Base-by-base conservation (phyloP, 805 yeast genomes). In the Ogataea neopini region DNA sequence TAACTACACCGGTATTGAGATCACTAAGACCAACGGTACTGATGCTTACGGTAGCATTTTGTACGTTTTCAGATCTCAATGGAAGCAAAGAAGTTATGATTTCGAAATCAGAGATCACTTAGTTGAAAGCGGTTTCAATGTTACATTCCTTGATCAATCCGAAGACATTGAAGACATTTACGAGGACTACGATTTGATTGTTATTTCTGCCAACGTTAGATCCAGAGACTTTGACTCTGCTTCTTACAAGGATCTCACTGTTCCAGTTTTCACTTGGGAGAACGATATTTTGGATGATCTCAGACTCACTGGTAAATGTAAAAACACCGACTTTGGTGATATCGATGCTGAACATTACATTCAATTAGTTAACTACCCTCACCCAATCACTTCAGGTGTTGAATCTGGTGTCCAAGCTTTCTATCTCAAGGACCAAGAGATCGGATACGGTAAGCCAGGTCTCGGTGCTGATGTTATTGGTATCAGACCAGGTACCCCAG, bases 271-370 rank as follows among this genome's bases (percentile, higher is more conserved):
- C 15, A 39, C 42, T 10, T 39, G 42, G 42, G 42, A 39, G 13
- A 39, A 39, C 42, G 42, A 39, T 28, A 39, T 39, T 25, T 39
- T 39, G 42, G 42, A 39, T 32, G 42, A 39, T 22, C 33, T 39
- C n/a, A 39, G 42, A 15, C 4, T 39, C 15, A 39, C 42, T 17
- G 42, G 42, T 3, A 39, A 39, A 22, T 26, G 33, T 17, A 39
- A 32, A 39, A 13, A 17, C 32, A 39, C 42, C 15, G 42, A 39
- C 42, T 39, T 39, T 15, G 42, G 42, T 18, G 42, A 39, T 8
- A 33, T 32, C n/a, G 42, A 39, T 14, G 33, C 23, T 18, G 42
- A 39, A 22, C 42, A 39, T 33, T 39, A 39, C 34, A 8, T 39
- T 7, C 42, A 39, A 28, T 26, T 39, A 33, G 33, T 39, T 32